Evolutionary conservation across 176 grass and related monocot species (phyloP), one percentile per base, ranked within the genome.

Genomic region (Pontederia paniculata): DNA sequence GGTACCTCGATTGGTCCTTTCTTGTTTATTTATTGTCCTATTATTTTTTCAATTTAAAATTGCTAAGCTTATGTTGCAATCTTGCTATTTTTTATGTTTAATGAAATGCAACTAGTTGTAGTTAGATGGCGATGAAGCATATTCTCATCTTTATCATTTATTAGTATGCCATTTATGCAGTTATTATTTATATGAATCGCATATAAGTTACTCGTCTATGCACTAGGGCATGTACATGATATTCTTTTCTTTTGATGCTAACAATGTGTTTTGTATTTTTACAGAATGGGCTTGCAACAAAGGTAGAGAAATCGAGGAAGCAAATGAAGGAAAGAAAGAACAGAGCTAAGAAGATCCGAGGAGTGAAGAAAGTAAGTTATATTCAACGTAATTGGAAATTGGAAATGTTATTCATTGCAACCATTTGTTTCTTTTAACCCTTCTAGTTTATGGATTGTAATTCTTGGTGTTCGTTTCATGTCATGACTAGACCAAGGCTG

Each of bases 301-400:
- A 88, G 73, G 76, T 68, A 68, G 85, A 74, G 71, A 88, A 83
- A 48, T 83, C 85, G 12, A 77, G 85, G 69, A 88, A 88, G 61
- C 80, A 88, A 68, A 83, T 88, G 70, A 88, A 88, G 55, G 85
- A 88, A 68, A 77, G 80, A 43, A 89, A 84, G 70, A 89, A 88
- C 73, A 83, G 85, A 41, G 57, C 85, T 23, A 88, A 78, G 80
- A 89, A 89, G 52, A 64, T 84, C 43, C 85, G 77, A 23, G 77
- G 85, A 70, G 76, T 88, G 52, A 84, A 84, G 77, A 88, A 88
- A 76, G 85, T 88, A 48, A 77, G 63, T 28, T 50, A 31, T 17
- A 62, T 17, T 68, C n/a, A 10, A 23, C 54, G 12, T 56, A 5
- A 19, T 25, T n/a, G 7, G 0, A 5, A 23, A 4, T 13, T 12